Percentiles rank a stretch among this genome's conserved stretches.
phyloP scores from a whole-genome alignment of 2,329 filamentous ascomycete species.

The Pseudogymnoascus verrucosus region DNA sequence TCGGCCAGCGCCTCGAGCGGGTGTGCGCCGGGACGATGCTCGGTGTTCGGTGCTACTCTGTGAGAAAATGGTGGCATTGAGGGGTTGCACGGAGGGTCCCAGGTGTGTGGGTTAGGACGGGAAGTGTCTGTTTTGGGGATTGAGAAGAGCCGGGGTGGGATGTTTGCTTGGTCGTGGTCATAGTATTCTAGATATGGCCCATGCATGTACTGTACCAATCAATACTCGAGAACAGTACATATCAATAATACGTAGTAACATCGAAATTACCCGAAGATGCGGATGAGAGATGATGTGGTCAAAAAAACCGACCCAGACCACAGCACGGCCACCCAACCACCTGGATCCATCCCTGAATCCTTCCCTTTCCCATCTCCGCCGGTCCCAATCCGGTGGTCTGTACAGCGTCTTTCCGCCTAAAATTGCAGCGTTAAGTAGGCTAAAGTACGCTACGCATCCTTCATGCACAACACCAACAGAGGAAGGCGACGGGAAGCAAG shows the following conservation, averaged over 20 bases:
- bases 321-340: background rate
- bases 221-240: background rate
- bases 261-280: background rate
- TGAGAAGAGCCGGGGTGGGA: background rate
- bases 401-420: background rate
- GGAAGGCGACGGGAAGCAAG: background rate
- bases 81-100: background rate
- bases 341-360: background rate
- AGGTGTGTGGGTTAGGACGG: background rate
- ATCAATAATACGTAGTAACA: background rate
- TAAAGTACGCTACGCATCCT: background rate
- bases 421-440: background rate
- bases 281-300: background rate
- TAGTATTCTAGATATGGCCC: background rate
- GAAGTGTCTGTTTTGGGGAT: background rate
- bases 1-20: background rate
- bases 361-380: background rate
- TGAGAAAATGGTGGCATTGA: background rate
- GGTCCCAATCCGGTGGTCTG: background rate
- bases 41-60: background rate
- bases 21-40: background rate
- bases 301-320: background rate
- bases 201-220: background rate
- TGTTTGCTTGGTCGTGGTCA: background rate
- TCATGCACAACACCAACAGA: conserved; percentile 1